Evolutionary conservation across 257 asterid genomes (phyloP).

Genomic region (Solanum pinnatisectum): DNA sequence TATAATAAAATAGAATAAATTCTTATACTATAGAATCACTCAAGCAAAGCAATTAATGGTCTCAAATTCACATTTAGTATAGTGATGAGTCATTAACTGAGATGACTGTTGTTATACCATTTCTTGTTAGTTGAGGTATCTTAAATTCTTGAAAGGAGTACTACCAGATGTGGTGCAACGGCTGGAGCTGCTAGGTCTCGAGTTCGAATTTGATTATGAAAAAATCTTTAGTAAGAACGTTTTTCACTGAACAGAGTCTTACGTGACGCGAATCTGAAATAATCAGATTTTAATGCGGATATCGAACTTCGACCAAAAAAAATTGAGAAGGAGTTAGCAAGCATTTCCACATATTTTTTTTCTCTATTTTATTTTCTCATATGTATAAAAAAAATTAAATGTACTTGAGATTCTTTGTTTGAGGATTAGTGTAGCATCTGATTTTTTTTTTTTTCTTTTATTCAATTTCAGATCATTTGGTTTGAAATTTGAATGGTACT

Average conservation of each 20-base stretch:
- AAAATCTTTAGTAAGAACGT: accelerated
- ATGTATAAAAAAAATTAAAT: background rate
- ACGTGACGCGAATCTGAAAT: too few relatives aligned
- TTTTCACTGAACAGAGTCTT: accelerated
- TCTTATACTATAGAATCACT: background rate
- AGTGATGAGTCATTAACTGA: background rate
- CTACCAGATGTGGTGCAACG: too few relatives aligned
- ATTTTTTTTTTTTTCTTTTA: background rate
- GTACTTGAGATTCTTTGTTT: background rate
- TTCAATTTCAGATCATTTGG: background rate
- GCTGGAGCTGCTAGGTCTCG: too few relatives aligned
- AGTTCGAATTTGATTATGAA: accelerated
- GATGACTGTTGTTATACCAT: background rate
- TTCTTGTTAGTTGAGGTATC: background rate
- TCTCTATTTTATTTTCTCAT: background rate
- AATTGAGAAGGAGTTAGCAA: background rate
- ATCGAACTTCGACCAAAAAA: too few relatives aligned
- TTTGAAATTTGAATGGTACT: background rate
- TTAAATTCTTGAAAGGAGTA: background rate
- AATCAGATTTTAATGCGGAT: accelerated
- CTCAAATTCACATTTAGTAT: background rate
- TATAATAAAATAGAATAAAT: background rate
- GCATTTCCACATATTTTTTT: background rate
- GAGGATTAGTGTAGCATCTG: background rate
- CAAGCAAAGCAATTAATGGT: background rate